phyloP scores from a whole-genome alignment of 208 protist genomes.

The Leptomonas seymouri region DNA sequence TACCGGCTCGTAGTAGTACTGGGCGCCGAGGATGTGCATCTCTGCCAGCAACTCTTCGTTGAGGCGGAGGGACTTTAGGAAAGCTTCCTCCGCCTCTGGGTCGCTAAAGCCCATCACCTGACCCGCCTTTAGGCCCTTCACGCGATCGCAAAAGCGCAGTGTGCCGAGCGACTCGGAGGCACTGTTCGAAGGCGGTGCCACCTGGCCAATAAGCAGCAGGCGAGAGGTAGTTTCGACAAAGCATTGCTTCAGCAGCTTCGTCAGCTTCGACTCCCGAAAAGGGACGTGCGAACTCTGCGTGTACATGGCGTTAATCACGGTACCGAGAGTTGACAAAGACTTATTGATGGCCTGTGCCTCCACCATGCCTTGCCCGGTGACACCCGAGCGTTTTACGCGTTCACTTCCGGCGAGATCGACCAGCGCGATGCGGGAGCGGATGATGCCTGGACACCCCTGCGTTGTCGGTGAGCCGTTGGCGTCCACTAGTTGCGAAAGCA shows the following conservation, averaged over 20 bases:
- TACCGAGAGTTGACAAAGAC: constrained; percentile 84
- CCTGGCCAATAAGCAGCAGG: constrained; percentile 87
- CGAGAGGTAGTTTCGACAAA: constrained; percentile 66
- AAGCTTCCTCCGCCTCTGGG: constrained; percentile 67
- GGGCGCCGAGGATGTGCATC: constrained; percentile 66
- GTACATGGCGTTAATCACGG: constrained; percentile 89
- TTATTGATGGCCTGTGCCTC: constrained; percentile 94
- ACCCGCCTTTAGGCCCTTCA: constrained; percentile 82
- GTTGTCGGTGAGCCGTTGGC: constrained; percentile 39
- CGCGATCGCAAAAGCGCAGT: constrained; percentile 88
- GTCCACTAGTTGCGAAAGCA: constrained; percentile 59
- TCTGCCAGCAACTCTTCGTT: constrained; percentile 80
- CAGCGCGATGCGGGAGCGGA: constrained; percentile 93
- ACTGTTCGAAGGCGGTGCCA: constrained; percentile 65
- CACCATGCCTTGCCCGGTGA: constrained; percentile 79
- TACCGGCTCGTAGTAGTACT: constrained; percentile 61
- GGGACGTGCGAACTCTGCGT: constrained; percentile 76
- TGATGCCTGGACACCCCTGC: constrained; percentile 68
- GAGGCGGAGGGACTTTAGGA: constrained; percentile 46
- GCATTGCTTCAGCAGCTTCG: constrained; percentile 86
- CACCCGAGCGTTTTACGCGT: constrained; percentile 89
- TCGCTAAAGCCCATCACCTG: constrained; percentile 57
- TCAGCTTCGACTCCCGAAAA: constrained; percentile 94
- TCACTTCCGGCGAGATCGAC: constrained; percentile 97
- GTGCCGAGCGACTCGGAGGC: constrained; percentile 77